Evolutionary conservation across 306 rosid genomes (phyloP).

Genomic region (Castanospermum australe): DNA sequence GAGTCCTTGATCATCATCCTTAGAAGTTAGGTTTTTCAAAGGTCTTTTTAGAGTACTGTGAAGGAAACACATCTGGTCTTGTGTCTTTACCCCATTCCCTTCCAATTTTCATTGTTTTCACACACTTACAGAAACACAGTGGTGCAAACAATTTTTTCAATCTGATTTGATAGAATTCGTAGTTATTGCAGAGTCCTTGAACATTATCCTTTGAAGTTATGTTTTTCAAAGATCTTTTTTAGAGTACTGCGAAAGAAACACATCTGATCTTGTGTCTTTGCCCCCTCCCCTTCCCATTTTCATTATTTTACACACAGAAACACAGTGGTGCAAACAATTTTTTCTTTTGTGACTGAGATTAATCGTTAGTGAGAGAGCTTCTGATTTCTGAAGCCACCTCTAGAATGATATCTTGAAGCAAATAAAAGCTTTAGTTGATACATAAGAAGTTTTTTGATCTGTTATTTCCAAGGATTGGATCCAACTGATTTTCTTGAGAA

Average conservation of each 20-base stretch:
- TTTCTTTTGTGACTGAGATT: not conserved
- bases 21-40: conserved; percentile 3
- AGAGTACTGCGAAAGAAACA: not conserved
- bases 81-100: not conserved
- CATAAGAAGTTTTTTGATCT: not conserved
- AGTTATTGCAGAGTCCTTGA: not conserved
- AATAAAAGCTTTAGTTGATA: not conserved
- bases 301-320: not conserved
- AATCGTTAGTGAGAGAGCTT: conserved; percentile 3
- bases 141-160: conserved; percentile 12
- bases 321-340: conserved; percentile 8
- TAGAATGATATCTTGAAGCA: not conserved
- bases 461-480: not conserved
- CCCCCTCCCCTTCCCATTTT: not conserved
- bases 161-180: not conserved
- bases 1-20: not conserved
- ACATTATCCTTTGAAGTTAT: not conserved
- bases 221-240: conserved; percentile 9
- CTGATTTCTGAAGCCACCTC: not conserved
- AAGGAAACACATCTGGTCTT: not conserved
- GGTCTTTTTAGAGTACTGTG: not conserved
- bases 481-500: not conserved
- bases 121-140: not conserved
- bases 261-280: not conserved
- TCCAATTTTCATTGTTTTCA: conserved; percentile 6